phyloP scores from a whole-genome alignment of 1,139 yeast species.

The Candida neerlandica region DNA sequence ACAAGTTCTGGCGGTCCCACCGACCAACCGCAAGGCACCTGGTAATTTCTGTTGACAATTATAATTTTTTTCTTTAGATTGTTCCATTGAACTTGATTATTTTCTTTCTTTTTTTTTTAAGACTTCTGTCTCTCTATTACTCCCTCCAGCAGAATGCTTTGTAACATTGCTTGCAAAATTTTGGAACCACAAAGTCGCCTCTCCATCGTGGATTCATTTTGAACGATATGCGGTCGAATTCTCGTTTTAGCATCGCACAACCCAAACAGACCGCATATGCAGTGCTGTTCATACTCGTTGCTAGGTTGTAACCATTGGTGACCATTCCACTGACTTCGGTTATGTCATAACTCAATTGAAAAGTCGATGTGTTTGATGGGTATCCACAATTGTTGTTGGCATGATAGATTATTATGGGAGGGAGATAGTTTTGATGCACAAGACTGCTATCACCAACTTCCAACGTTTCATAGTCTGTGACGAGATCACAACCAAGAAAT shows the following conservation, averaged over 20 bases:
- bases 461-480: slow-evolving; percentile 29
- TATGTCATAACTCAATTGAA: slow-evolving; percentile 51
- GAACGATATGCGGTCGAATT: slow-evolving; percentile 44
- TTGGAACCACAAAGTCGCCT: slow-evolving; percentile 11
- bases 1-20: neutral
- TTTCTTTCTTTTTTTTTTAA: neutral
- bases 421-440: slow-evolving; percentile 24
- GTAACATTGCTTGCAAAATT: slow-evolving; percentile 16
- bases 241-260: slow-evolving; percentile 61
- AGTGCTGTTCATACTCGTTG: slow-evolving; percentile 47
- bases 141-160: slow-evolving; percentile 15
- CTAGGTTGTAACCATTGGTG: slow-evolving; percentile 54
- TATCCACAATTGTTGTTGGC: slow-evolving; percentile 47
- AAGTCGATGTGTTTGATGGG: slow-evolving; percentile 60
- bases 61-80: neutral
- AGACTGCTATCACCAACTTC: neutral
- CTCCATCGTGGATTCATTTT: slow-evolving; percentile 4
- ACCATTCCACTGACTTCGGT: slow-evolving; percentile 48
- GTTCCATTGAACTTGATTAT: neutral
- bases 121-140: neutral
- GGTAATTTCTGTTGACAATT: neutral
- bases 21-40: neutral
- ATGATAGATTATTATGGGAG: slow-evolving; percentile 58
- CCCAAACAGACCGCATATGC: slow-evolving; percentile 55
- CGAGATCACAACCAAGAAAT: slow-evolving; percentile 59